Evolutionary conservation across 495 filamentous ascomycete species (phyloP).

Genomic region (Lentithecium fluviatile): DNA sequence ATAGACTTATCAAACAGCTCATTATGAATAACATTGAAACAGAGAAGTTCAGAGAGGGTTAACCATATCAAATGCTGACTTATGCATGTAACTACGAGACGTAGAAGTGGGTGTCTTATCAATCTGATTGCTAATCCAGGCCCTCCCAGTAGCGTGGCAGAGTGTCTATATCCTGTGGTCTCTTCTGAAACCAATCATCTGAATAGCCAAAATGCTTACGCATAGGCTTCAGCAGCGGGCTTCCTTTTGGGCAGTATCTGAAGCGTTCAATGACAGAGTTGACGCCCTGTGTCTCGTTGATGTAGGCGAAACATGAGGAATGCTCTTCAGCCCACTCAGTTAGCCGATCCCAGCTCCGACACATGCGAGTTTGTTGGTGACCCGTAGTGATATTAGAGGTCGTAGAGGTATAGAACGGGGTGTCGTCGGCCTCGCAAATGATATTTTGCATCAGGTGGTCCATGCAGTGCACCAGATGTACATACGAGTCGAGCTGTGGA

Average conservation of each 20-base stretch:
- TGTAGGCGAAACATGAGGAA: neutral
- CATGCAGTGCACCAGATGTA: neutral
- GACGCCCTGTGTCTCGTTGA: neutral
- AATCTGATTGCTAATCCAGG: neutral
- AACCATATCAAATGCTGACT: neutral
- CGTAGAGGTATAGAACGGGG: neutral
- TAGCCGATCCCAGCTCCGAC: neutral
- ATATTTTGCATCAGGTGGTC: neutral
- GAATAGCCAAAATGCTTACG: neutral
- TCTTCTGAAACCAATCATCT: neutral
- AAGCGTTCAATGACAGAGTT: neutral
- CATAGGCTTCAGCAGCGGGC: neutral
- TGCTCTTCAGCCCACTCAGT: neutral
- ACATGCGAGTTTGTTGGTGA: neutral
- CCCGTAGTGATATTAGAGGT: neutral
- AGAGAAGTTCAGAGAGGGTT: too few relatives aligned
- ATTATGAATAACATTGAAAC: too few relatives aligned
- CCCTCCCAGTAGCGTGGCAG: neutral
- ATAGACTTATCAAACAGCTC: too few relatives aligned
- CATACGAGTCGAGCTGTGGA: neutral
- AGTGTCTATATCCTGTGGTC: neutral
- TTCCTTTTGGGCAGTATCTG: neutral
- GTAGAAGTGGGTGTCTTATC: neutral
- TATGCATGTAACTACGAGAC: neutral
- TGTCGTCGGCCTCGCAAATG: neutral